Evolutionary conservation across 805 yeast species (phyloP).

Genomic region (Wickerhamomyces hampshirensis): DNA sequence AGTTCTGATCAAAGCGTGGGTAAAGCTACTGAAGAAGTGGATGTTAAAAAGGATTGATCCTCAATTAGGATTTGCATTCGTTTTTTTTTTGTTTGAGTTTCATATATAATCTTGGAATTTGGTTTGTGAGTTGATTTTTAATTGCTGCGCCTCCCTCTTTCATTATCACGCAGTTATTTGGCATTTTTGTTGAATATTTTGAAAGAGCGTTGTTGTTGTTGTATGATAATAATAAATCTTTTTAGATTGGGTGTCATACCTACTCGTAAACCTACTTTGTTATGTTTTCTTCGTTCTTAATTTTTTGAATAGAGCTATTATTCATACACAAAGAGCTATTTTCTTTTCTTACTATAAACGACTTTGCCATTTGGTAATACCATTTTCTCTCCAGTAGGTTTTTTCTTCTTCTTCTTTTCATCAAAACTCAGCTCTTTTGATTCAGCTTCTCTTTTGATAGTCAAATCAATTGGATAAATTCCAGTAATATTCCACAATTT

Average conservation of each 20-base stretch:
- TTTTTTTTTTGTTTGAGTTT: neutral
- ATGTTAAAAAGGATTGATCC: neutral
- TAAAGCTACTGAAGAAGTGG: neutral
- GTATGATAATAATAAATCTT: too few species aligned
- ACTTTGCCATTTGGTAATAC: constrained; percentile 62
- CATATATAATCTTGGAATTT: neutral
- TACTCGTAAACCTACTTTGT: too few species aligned
- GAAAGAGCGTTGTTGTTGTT: too few species aligned
- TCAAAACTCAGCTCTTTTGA: constrained; percentile 4
- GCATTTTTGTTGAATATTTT: too few species aligned
- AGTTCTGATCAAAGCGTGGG: neutral
- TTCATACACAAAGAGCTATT: too few species aligned
- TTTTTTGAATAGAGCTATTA: too few species aligned
- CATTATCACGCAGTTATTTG: too few species aligned
- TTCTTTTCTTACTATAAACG: constrained; percentile 28
- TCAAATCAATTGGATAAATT: constrained; percentile 9
- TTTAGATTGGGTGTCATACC: too few species aligned
- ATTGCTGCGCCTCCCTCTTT: too few species aligned
- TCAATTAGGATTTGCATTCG: constrained; percentile 2
- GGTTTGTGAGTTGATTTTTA: too few species aligned
- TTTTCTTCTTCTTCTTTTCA: constrained; percentile 26
- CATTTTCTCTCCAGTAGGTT: constrained; percentile 37
- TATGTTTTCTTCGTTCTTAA: too few species aligned
- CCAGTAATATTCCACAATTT: constrained; percentile 37
- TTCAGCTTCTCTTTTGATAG: constrained; percentile 2